Base-by-base conservation (phyloP, 305 asterid species). In the Withania somnifera region DNA sequence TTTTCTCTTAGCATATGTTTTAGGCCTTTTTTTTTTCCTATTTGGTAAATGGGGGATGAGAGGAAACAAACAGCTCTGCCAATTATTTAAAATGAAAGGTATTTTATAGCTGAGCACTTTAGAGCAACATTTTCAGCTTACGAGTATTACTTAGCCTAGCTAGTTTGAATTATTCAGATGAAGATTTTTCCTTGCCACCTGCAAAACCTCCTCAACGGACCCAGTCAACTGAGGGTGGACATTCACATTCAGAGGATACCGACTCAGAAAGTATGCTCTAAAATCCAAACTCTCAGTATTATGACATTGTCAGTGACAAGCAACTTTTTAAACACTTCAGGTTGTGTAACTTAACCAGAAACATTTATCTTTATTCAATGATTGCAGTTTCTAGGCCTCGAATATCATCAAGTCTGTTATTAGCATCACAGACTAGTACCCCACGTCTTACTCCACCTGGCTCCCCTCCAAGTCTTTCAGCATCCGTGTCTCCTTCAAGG, bases 381-480 rank as follows among this genome's bases (percentile, higher is more conserved):
- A 8, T 80, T 47, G 85, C 90, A 94, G 95, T 86, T 24, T 73
- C 78, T 53, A 90, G 88, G 89, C 91, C 95, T 0, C 97, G 93
- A 47, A 83, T 88, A 80, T 86, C 98, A 13, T 91, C 83, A 52
- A 90, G 95, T 84, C 81, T 89, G 71, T 82, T 93, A 89, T 89
- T 94, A 56, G 97, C 95, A 61, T 95, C 98, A 7, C 99, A 93
- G 82, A 86, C 90, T 58, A 91, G 85, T 88, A 94, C 99, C 11
- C 99, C 99, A 60, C 91, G 90, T 81, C 85, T 89, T 13, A 93
- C 98, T 1, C 99, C 98, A 81, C 96, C 99, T 26, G 91, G 88
- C 50, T 94, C 98, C 51, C 99, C 99, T 87, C 94, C 98, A 58
- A 90, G 82, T 80, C 88, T 88, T 73, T 95, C 99, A 32, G 97